A percentile compares a stretch with the other conserved stretches of the same genome.
Evolutionary conservation across 768 basidiomycete species (phyloP).

Genomic region (Leccinum boreale): DNA sequence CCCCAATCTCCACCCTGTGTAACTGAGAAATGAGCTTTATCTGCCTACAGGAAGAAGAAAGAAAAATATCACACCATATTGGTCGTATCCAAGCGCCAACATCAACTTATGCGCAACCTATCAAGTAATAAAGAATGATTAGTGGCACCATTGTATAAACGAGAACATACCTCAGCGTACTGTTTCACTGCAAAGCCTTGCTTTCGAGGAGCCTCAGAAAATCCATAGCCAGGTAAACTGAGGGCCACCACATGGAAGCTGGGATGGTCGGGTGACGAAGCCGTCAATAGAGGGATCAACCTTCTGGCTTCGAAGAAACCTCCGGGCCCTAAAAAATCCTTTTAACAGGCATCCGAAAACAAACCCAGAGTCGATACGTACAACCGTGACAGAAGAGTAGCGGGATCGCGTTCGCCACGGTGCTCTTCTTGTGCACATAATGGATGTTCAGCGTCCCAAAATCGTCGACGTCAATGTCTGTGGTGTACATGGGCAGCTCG

Average conservation of each 20-base stretch:
- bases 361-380: conserved; percentile 15
- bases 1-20: conserved; percentile 53
- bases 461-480: conserved; percentile 46
- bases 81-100: conserved; percentile 44
- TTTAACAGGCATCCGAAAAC: background rate
- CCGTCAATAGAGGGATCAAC: conserved; percentile 51
- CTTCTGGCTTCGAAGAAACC: conserved; percentile 48
- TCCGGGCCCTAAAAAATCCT: conserved; percentile 46
- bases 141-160: background rate
- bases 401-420: conserved; percentile 45
- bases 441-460: conserved; percentile 52
- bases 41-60: no score
- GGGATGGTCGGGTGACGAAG: conserved; percentile 40
- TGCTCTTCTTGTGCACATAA: conserved; percentile 55
- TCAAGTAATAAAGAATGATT: background rate
- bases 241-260: conserved; percentile 62
- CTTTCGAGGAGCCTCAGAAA: conserved; percentile 54
- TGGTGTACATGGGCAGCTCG: conserved; percentile 53
- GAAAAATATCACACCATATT: conserved; percentile 39
- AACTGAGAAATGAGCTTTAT: conserved; percentile 29
- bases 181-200: conserved; percentile 48
- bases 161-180: conserved; percentile 48
- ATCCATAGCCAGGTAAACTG: conserved; percentile 60
- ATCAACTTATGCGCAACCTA: conserved; percentile 44
- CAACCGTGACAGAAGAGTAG: conserved; percentile 63